phyloP scores from a whole-genome alignment of 208 protist genomes.

The Crithidia bombi region DNA sequence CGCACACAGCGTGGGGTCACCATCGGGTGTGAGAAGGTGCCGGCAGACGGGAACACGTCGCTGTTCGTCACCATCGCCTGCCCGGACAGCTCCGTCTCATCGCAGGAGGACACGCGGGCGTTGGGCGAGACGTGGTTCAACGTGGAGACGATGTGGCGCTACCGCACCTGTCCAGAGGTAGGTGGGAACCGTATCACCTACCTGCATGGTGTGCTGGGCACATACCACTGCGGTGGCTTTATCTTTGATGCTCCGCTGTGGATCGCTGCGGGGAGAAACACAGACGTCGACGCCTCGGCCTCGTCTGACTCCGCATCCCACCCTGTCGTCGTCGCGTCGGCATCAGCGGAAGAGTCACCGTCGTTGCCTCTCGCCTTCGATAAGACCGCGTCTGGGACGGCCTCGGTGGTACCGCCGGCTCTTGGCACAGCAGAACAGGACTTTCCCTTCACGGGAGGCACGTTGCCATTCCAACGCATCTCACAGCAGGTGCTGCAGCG shows the following conservation, averaged over 20 bases:
- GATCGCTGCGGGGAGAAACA: no score
- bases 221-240: constrained; percentile 65
- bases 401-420: background rate
- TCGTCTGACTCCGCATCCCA: no score
- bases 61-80: constrained; percentile 17
- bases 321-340: no score
- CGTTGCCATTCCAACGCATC: constrained; percentile 13
- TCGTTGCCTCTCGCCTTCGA: background rate
- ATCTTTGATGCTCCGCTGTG: constrained; percentile 52
- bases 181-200: constrained; percentile 12
- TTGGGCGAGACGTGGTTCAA: constrained; percentile 14
- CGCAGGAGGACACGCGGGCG: constrained; percentile 13
- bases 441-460: constrained; percentile 21
- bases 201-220: constrained; percentile 19
- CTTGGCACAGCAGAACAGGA: constrained; percentile 24
- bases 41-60: background rate
- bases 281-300: no score
- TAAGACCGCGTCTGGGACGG: background rate
- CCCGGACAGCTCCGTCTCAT: constrained; percentile 1
- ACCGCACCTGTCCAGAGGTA: constrained; percentile 33
- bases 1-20: constrained; percentile 39
- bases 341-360: no score
- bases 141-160: constrained; percentile 30
- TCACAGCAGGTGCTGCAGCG: constrained; percentile 11
- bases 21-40: background rate